Evolutionary conservation across 208 protist species (phyloP).

Genomic region (Leishmania lainsoni): DNA sequence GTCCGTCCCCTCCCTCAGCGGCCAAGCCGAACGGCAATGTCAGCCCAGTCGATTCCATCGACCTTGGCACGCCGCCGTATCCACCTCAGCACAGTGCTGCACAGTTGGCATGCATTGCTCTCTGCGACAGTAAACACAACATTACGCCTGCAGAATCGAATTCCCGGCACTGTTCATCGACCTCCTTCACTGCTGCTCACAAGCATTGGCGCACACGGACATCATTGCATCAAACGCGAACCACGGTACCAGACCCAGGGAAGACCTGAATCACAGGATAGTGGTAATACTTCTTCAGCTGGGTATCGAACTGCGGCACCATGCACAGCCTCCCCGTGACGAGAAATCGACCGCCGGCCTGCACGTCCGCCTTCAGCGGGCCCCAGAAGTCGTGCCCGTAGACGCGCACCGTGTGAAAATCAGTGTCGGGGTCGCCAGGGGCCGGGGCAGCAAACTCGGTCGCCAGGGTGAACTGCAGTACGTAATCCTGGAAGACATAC

Average conservation of each 20-base stretch:
- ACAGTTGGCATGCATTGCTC: background rate
- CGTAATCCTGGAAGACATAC: conserved; percentile 86
- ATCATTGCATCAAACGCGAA: conserved; percentile 8
- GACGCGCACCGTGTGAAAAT: conserved; percentile 86
- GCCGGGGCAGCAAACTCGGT: conserved; percentile 81
- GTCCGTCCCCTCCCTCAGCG: background rate
- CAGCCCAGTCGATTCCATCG: background rate
- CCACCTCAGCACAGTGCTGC: background rate
- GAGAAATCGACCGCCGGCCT: conserved; percentile 46
- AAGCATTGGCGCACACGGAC: background rate
- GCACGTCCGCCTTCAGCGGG: conserved; percentile 43
- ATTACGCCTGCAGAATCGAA: background rate
- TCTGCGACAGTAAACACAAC: background rate
- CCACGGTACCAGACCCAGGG: conserved; percentile 50
- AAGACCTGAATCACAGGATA: conserved; percentile 86
- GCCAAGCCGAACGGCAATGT: background rate
- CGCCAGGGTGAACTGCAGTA: conserved; percentile 85
- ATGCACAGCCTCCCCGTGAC: conserved; percentile 82
- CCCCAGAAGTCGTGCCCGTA: conserved; percentile 60
- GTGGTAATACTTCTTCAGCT: conserved; percentile 85
- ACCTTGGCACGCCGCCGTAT: background rate
- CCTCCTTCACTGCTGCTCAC: background rate
- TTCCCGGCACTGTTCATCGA: background rate
- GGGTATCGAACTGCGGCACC: conserved; percentile 83
- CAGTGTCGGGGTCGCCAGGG: conserved; percentile 84